These are phyloP conservation scores for Gnomoniopsis smithogilvyi DNA, from an alignment of 2,329 filamentous ascomycete species.

Conservation along the genomic window DNA sequence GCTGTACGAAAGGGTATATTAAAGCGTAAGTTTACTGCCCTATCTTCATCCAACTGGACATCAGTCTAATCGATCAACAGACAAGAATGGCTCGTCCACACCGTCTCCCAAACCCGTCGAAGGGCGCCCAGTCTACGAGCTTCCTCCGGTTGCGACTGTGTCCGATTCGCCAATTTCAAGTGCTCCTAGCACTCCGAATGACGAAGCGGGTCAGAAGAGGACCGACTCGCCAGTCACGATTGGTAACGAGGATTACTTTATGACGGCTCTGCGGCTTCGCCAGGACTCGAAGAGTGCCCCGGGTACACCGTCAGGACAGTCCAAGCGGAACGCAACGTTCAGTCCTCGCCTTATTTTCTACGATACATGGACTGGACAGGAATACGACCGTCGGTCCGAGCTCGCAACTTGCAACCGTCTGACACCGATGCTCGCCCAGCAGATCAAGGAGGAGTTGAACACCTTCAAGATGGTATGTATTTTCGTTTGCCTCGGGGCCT, in stretches of 20 bases:
- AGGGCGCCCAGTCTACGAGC: conserved; percentile 49
- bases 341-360: conserved; percentile 92
- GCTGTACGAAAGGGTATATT: conserved; percentile 94
- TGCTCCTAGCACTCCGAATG: conserved; percentile 81
- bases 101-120: conserved; percentile 65
- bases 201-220: conserved; percentile 68
- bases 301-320: conserved; percentile 62
- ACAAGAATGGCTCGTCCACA: conserved; percentile 64
- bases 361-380: conserved; percentile 92
- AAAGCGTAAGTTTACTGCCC: conserved; percentile 65
- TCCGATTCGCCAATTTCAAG: conserved; percentile 81
- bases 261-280: conserved; percentile 69
- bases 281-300: conserved; percentile 78
- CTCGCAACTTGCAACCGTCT: conserved; percentile 97
- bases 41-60: neutral
- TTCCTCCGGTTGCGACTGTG: conserved; percentile 60
- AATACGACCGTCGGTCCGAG: conserved; percentile 94
- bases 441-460: conserved; percentile 99
- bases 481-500: neutral
- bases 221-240: conserved; percentile 66
- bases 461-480: conserved; percentile 93
- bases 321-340: conserved; percentile 68
- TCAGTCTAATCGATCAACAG: conserved; percentile 32
- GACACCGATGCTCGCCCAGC: conserved; percentile 94
- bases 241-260: conserved; percentile 86